Conservation (phyloP, 345 rosid genomes). For the Corchorus olitorius region DNA sequence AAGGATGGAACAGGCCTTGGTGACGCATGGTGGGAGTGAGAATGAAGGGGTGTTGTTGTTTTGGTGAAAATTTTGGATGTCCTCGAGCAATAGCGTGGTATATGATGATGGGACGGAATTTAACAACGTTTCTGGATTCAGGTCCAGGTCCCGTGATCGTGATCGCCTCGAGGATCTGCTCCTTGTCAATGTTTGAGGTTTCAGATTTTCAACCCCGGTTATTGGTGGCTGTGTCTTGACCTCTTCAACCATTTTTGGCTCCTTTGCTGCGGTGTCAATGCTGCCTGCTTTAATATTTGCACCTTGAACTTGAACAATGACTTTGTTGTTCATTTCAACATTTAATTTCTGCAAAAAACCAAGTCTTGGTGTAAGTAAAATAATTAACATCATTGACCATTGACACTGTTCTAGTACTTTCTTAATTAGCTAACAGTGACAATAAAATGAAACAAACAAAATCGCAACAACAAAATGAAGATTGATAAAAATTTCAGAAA, state of each 20-base stretch:
- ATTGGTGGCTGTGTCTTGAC: conserved; percentile 30
- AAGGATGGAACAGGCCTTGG: conserved; percentile 74
- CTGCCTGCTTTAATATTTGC: conserved; percentile 31
- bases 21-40: conserved; percentile 64
- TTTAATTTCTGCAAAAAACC: conserved; percentile 39
- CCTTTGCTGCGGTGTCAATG: conserved; percentile 32
- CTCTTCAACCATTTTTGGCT: conserved; percentile 41
- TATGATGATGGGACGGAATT: conserved; percentile 67
- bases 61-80: conserved; percentile 92
- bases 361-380: not conserved
- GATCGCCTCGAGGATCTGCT: conserved; percentile 79
- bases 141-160: conserved; percentile 68
- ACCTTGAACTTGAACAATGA: conserved; percentile 37
- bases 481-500: not conserved
- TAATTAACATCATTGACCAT: not conserved
- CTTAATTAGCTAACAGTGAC: too few relatives aligned
- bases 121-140: conserved; percentile 56
- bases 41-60: conserved; percentile 42
- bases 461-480: not conserved
- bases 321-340: conserved; percentile 31
- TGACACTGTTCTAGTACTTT: too few relatives aligned
- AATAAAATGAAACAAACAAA: too few relatives aligned
- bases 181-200: conserved; percentile 57
- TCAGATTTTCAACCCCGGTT: conserved; percentile 33
- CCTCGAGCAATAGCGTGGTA: conserved; percentile 72